phyloP scores from a whole-genome alignment of 768 basidiomycete genomes.

The Kwoniella mangroviensis region DNA sequence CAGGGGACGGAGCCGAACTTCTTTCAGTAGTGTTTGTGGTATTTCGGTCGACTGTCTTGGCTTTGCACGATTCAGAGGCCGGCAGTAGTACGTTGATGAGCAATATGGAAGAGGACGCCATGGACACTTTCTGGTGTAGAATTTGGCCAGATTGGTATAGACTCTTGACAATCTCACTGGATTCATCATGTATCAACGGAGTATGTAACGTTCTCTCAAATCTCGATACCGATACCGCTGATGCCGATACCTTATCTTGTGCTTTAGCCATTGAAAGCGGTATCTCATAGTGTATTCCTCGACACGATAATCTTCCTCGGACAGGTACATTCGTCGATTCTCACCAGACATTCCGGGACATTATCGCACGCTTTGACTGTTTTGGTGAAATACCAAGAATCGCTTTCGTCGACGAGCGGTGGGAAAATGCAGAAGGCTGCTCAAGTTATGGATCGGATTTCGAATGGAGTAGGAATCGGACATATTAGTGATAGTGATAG shows the following conservation, averaged over 20 bases:
- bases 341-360: constrained; percentile 15
- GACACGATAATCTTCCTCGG: constrained; percentile 40
- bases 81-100: neutral
- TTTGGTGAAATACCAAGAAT: constrained; percentile 20
- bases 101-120: constrained; percentile 18
- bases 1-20: constrained; percentile 39
- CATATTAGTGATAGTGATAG: constrained; percentile 6
- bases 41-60: constrained; percentile 30
- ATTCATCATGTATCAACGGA: constrained; percentile 36
- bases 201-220: constrained; percentile 30
- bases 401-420: neutral
- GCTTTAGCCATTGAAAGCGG: constrained; percentile 38
- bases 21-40: constrained; percentile 33
- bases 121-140: constrained; percentile 38
- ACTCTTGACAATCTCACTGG: constrained; percentile 34
- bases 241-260: neutral
- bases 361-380: constrained; percentile 19
- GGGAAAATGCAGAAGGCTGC: constrained; percentile 32
- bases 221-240: neutral
- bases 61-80: constrained; percentile 1
- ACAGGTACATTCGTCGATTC: constrained; percentile 20
- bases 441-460: constrained; percentile 17
- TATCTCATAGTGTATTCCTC: constrained; percentile 42
- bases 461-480: neutral
- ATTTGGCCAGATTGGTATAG: constrained; percentile 46